Evolutionary conservation across 202 grass and related monocot species (phyloP).

Genomic region (Setaria italica): DNA sequence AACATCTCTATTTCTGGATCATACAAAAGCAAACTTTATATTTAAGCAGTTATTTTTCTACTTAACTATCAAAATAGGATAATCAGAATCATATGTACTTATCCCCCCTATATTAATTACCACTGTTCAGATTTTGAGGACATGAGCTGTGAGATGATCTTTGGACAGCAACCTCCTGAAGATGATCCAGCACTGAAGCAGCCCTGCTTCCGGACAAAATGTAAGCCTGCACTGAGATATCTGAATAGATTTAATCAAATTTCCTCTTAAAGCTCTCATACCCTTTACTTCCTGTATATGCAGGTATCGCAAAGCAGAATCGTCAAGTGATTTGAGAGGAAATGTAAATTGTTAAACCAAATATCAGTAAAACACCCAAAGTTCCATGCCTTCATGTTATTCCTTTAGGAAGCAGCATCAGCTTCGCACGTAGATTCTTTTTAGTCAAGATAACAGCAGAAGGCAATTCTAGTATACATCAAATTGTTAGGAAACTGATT

Average conservation of each 20-base stretch:
- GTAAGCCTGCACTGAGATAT: slow-evolving; percentile 56
- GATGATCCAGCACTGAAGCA: slow-evolving; percentile 95
- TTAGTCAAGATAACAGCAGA: neutral
- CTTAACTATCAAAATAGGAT: neutral
- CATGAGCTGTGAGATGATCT: slow-evolving; percentile 99
- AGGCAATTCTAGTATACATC: slow-evolving; percentile 37
- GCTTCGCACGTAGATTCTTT: slow-evolving; percentile 38
- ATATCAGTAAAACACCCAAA: slow-evolving; percentile 28
- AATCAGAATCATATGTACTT: slow-evolving; percentile 40
- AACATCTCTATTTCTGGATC: slow-evolving; percentile 24
- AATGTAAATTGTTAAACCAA: slow-evolving; percentile 36
- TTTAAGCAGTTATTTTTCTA: slow-evolving; percentile 29
- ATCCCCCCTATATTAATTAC: slow-evolving; percentile 35
- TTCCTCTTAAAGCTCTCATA: slow-evolving; percentile 42
- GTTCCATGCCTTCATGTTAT: slow-evolving; percentile 42
- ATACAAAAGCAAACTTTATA: slow-evolving; percentile 31
- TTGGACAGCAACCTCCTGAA: slow-evolving; percentile 83
- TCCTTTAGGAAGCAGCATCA: slow-evolving; percentile 38
- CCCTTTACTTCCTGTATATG: slow-evolving; percentile 38
- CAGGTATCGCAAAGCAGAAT: slow-evolving; percentile 78
- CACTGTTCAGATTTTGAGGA: slow-evolving; percentile 94
- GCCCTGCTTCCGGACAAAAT: slow-evolving; percentile 77
- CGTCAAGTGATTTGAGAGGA: slow-evolving; percentile 56
- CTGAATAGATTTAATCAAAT: slow-evolving; percentile 22
- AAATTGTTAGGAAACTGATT: slow-evolving; percentile 31